These are phyloP conservation scores for Salix dunnii DNA, from an alignment of 345 rosid genomes.

Conservation along the genomic window DNA sequence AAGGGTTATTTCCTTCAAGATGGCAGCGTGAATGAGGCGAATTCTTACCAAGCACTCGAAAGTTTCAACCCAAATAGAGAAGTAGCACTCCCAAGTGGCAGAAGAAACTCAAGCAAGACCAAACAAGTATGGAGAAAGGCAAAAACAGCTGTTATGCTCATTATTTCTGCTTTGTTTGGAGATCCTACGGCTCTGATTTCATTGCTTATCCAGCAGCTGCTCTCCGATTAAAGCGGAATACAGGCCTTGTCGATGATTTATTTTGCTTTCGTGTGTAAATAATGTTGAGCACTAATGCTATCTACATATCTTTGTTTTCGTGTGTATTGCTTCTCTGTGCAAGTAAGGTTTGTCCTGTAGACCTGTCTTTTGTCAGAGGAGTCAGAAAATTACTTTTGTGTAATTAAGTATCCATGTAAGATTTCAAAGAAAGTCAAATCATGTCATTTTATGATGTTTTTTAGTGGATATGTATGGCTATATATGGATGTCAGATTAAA, in stretches of 20 bases:
- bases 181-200: neutral
- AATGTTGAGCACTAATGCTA: neutral
- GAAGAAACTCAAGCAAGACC: constrained; percentile 2
- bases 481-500: too few species aligned
- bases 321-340: too few species aligned
- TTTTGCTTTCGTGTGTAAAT: neutral
- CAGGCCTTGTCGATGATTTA: neutral
- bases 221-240: neutral
- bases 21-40: neutral
- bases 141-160: neutral
- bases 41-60: neutral
- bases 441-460: too few species aligned
- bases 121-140: neutral
- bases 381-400: too few species aligned
- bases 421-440: too few species aligned
- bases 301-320: too few species aligned
- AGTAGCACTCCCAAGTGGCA: too few species aligned
- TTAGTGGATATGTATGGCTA: too few species aligned
- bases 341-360: too few species aligned
- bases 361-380: too few species aligned
- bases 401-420: too few species aligned
- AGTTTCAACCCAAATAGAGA: neutral
- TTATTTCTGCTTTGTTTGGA: constrained; percentile 12
- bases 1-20: neutral
- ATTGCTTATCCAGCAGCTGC: neutral